Evolutionary conservation across 2,329 filamentous ascomycete species (phyloP).

Genomic region (Paecilomyces formosus): DNA sequence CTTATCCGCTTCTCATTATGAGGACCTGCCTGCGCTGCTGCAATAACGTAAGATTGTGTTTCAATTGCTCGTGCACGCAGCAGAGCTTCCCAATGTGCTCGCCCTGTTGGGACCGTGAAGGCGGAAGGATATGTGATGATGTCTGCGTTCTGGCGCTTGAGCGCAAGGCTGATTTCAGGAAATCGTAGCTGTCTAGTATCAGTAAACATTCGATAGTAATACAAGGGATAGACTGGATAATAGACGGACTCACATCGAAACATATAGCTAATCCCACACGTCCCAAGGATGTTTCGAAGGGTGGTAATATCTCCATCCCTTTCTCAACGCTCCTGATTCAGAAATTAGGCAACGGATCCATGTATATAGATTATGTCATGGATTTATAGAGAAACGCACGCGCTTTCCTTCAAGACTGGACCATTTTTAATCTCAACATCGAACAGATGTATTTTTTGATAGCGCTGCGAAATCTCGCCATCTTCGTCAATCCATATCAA

Average conservation of each 20-base stretch:
- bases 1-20: slow-evolving; percentile 71
- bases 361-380: not conserved
- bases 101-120: slow-evolving; percentile 79
- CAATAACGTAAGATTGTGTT: slow-evolving; percentile 79
- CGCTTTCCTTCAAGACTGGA: slow-evolving; percentile 55
- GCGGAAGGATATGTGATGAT: slow-evolving; percentile 82
- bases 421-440: slow-evolving; percentile 58
- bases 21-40: slow-evolving; percentile 70
- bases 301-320: slow-evolving; percentile 56
- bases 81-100: slow-evolving; percentile 77
- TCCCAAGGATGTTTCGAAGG: slow-evolving; percentile 67
- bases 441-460: slow-evolving; percentile 90
- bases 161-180: slow-evolving; percentile 62
- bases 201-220: not conserved
- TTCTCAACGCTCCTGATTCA: slow-evolving; percentile 54
- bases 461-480: slow-evolving; percentile 55
- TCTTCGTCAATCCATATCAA: slow-evolving; percentile 59
- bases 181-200: slow-evolving; percentile 55
- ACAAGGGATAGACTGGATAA: not conserved
- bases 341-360: not conserved
- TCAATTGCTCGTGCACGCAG: slow-evolving; percentile 78
- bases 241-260: slow-evolving; percentile 57
- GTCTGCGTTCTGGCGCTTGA: slow-evolving; percentile 62
- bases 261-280: slow-evolving; percentile 76
- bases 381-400: slow-evolving; percentile 23